Base-by-base conservation (phyloP, 176 grass and related monocot species). In the Oryza glumipatula region DNA sequence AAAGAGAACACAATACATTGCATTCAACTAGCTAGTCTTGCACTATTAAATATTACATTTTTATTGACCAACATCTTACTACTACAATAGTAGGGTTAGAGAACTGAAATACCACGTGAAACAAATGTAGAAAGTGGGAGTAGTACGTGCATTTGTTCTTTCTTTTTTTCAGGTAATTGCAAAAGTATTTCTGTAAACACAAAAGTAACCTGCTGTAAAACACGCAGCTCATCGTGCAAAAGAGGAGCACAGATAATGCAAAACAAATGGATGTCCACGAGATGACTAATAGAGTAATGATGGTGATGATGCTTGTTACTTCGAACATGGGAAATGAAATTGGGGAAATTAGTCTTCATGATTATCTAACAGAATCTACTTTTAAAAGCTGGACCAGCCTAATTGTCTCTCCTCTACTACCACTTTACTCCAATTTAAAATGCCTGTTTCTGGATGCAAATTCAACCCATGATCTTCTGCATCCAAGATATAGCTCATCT, bases 341-440 rank as follows among this genome's bases (percentile, higher is more conserved):
- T 74, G 69, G 52, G 73, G 63, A 46, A 46, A 72, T 82, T 84
- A 36, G 35, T 60, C 46, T 88, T 28, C 60, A 80, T 84, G 28
- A 41, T 78, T 65, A 82, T 82, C 72, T 82, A 68, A 80, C 28
- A 38, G 76, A 73, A 80, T 86, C 76, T 80, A 41, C 68, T 86
- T 80, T 41, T 6, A 45, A 80, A 86, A 86, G 76, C 26, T 80
- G 68, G 84, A 67, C 76, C 68, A 67, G 10, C 76, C 76, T 73
- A 52, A 79, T 43, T 72, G 52, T 80, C 43, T 30, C 3, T 49
- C 21, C n/a, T 4, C 68, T 39, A n/a, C 68, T 39, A n/a, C 28
- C 38, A 28, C 67, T 36, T 49, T 65, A 35, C 23, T 70, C 35
- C 6, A 80, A 47, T 65, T 49, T 65, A 51, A 69, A 66, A 21